Evolutionary conservation across 192 early-diverging fungal genomes (phyloP).

Genomic region (Backusella australiensis): DNA sequence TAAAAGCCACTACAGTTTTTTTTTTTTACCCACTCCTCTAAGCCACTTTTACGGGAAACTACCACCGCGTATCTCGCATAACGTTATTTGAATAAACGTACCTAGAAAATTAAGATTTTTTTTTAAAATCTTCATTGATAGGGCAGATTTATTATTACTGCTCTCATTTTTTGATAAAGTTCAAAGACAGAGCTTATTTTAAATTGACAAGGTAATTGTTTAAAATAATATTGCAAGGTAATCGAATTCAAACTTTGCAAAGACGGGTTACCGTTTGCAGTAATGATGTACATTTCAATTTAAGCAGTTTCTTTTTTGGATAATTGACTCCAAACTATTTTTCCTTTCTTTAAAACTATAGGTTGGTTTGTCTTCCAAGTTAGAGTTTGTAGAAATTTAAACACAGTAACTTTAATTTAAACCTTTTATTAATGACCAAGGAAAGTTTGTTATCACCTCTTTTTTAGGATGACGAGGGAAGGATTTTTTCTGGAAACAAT

Average conservation of each 20-base stretch:
- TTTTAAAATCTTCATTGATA: neutral
- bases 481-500: neutral
- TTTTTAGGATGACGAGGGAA: neutral
- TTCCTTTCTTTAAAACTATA: neutral
- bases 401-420: neutral
- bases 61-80: neutral
- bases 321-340: neutral
- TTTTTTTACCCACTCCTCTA: neutral
- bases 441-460: neutral
- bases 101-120: neutral
- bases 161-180: neutral
- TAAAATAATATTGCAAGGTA: neutral
- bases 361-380: neutral
- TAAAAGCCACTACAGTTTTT: neutral
- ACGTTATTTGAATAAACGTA: neutral
- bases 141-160: neutral
- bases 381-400: neutral
- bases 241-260: neutral
- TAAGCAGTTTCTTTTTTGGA: neutral
- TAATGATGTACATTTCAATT: neutral
- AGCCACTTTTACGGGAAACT: neutral
- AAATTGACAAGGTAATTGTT: neutral
- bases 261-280: neutral
- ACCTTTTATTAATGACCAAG: neutral
- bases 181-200: neutral